These are phyloP conservation scores for Xylaria arbuscula DNA, from an alignment of 2,329 filamentous ascomycete species.

Conservation along the genomic window DNA sequence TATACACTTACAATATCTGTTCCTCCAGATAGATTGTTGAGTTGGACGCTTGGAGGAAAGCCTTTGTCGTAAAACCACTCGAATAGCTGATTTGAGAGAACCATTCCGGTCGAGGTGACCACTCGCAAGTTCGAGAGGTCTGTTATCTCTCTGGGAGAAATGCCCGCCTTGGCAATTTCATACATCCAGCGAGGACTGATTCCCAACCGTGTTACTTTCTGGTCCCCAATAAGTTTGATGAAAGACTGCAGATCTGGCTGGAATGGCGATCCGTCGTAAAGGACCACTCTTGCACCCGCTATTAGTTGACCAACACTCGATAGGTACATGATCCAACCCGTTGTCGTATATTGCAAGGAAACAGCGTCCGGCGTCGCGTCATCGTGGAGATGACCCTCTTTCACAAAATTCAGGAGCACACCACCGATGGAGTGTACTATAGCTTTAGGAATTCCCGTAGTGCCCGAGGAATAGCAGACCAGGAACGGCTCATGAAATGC, in stretches of 20 bases:
- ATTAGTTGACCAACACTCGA: conserved; percentile 68
- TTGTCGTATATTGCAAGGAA: conserved; percentile 70
- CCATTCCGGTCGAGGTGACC: conserved; percentile 83
- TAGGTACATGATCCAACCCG: conserved; percentile 92
- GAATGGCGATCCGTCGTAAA: conserved; percentile 90
- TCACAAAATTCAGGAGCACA: conserved; percentile 62
- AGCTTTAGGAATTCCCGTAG: conserved; percentile 85
- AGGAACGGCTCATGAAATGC: conserved; percentile 80
- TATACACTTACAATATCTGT: conserved; percentile 74
- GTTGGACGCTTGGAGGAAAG: conserved; percentile 74
- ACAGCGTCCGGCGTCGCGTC: conserved; percentile 55
- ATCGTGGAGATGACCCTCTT: conserved; percentile 70
- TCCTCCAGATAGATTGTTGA: conserved; percentile 80
- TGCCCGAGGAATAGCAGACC: conserved; percentile 83
- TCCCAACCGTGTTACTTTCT: conserved; percentile 77
- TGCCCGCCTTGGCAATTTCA: conserved; percentile 73
- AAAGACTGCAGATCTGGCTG: conserved; percentile 73
- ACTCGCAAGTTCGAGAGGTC: conserved; percentile 70
- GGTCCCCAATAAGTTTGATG: conserved; percentile 69
- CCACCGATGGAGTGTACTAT: conserved; percentile 83
- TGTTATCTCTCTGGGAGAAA: conserved; percentile 70
- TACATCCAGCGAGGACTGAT: conserved; percentile 81
- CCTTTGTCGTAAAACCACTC: conserved; percentile 81
- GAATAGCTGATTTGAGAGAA: conserved; percentile 79
- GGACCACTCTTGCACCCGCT: conserved; percentile 68